phyloP scores from a whole-genome alignment of 1,284 basidiomycete genomes.

The Phellopilus nigrolimitatus region DNA sequence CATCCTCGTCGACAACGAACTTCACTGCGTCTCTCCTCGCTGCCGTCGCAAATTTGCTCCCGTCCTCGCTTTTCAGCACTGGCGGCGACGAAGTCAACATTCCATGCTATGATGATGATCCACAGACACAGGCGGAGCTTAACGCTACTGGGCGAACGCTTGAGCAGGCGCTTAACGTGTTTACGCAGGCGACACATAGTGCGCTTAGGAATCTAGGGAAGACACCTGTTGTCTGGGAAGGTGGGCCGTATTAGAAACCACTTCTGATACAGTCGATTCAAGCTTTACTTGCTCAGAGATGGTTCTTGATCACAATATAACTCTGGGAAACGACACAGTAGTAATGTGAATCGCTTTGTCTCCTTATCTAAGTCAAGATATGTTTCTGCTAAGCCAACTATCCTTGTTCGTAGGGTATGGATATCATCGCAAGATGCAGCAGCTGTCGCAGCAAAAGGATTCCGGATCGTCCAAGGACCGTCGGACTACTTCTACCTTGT shows the following conservation, averaged over 20 bases:
- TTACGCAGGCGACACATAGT: slow-evolving; percentile 52
- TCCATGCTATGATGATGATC: slow-evolving; percentile 63
- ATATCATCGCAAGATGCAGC: slow-evolving; percentile 57
- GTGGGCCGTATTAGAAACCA: slow-evolving; percentile 30
- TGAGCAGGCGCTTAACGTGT: slow-evolving; percentile 57
- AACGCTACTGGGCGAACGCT: slow-evolving; percentile 47
- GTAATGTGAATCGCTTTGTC: slow-evolving; percentile 50
- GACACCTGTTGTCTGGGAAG: slow-evolving; percentile 70
- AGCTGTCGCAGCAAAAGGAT: slow-evolving; percentile 54
- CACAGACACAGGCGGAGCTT: slow-evolving; percentile 50
- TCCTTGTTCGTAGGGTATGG: slow-evolving; percentile 59
- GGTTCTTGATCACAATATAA: slow-evolving; percentile 60
- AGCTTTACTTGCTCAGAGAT: slow-evolving; percentile 44
- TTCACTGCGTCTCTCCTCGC: slow-evolving; percentile 46
- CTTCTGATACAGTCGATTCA: slow-evolving; percentile 29
- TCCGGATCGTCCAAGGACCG: slow-evolving; percentile 61
- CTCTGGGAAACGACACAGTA: slow-evolving; percentile 61
- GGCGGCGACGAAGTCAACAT: slow-evolving; percentile 83
- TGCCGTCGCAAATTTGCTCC: slow-evolving; percentile 41
- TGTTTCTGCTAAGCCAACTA: background rate
- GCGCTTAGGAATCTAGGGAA: slow-evolving; percentile 42
- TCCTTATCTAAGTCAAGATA: slow-evolving; percentile 1
- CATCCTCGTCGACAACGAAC: slow-evolving; percentile 39
- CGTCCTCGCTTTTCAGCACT: slow-evolving; percentile 63
- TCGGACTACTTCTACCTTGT: slow-evolving; percentile 77